phyloP scores from a whole-genome alignment of 225 moss, liverwort and hornwort genomes.

The Sphagnum contortum region DNA sequence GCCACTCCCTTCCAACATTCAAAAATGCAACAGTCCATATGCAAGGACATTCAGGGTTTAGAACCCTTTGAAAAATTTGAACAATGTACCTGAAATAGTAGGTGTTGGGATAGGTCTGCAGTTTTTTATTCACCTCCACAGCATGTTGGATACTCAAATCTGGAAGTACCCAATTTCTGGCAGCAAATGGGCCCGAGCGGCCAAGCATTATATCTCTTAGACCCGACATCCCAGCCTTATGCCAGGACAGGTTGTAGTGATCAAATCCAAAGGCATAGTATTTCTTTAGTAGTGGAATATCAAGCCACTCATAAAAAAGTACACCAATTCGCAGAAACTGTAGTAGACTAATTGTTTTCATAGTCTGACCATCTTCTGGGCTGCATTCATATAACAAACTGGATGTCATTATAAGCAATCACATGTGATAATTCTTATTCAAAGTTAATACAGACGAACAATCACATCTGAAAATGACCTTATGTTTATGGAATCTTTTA shows the following conservation, averaged over 20 bases:
- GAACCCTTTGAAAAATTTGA: too few relatives aligned
- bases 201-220: slow-evolving; percentile 46
- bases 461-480: too few relatives aligned
- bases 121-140: slow-evolving; percentile 48
- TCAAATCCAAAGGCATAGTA: slow-evolving; percentile 87
- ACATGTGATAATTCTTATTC: too few relatives aligned
- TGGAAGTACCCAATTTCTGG: slow-evolving; percentile 69
- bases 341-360: slow-evolving; percentile 53
- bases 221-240: slow-evolving; percentile 55
- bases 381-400: slow-evolving; percentile 20
- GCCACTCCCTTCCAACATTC: too few relatives aligned
- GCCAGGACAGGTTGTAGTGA: slow-evolving; percentile 78
- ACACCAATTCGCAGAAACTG: slow-evolving; percentile 62
- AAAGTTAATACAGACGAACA: too few relatives aligned
- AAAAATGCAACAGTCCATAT: too few relatives aligned
- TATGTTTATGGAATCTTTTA: too few relatives aligned
- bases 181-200: slow-evolving; percentile 58
- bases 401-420: too few relatives aligned
- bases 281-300: slow-evolving; percentile 46
- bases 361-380: slow-evolving; percentile 59
- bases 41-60: too few relatives aligned
- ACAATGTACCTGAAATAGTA: slow-evolving; percentile 64
- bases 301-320: slow-evolving; percentile 74
- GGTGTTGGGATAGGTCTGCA: slow-evolving; percentile 70
- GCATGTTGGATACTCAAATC: slow-evolving; percentile 76